These are phyloP conservation scores for Penicillium fimorum DNA, from an alignment of 495 filamentous ascomycete species.

Conservation along the genomic window DNA sequence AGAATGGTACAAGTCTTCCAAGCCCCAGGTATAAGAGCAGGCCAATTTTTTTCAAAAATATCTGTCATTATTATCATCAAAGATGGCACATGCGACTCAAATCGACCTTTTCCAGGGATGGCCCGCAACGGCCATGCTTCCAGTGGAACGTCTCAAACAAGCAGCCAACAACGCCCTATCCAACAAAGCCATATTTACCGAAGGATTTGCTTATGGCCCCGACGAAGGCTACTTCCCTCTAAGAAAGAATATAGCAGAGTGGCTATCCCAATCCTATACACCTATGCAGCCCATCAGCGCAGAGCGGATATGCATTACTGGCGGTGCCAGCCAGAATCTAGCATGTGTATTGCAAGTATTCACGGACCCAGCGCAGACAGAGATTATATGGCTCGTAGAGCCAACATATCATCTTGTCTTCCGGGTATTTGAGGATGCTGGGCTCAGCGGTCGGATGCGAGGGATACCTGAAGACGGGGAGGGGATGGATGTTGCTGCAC, in stretches of 20 bases:
- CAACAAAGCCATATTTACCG: slow-evolving; percentile 44
- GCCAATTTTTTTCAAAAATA: not conserved
- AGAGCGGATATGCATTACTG: slow-evolving; percentile 67
- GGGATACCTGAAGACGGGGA: slow-evolving; percentile 64
- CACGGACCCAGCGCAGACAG: slow-evolving; percentile 63
- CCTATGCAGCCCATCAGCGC: slow-evolving; percentile 19
- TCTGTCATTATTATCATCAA: not conserved
- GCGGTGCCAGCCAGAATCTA: slow-evolving; percentile 63
- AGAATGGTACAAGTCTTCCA: not conserved
- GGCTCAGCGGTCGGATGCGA: slow-evolving; percentile 49
- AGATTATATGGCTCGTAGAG: slow-evolving; percentile 61
- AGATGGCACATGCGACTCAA: slow-evolving; percentile 2
- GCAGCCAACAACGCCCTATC: slow-evolving; percentile 54
- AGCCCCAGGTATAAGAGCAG: not conserved
- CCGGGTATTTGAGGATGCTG: slow-evolving; percentile 64
- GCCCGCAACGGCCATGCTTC: slow-evolving; percentile 61
- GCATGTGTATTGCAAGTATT: slow-evolving; percentile 59
- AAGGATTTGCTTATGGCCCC: slow-evolving; percentile 65
- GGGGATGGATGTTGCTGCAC: slow-evolving; percentile 54
- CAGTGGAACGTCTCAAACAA: slow-evolving; percentile 47
- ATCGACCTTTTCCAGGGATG: slow-evolving; percentile 64
- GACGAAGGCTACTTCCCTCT: slow-evolving; percentile 64
- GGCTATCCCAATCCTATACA: slow-evolving; percentile 57
- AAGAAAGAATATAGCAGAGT: slow-evolving; percentile 56
- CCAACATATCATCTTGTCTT: slow-evolving; percentile 69